Percentiles rank a stretch among this genome's conserved stretches.
Conservation (phyloP, 2,329 filamentous ascomycete species). For the Hymenoscyphus albidus region DNA sequence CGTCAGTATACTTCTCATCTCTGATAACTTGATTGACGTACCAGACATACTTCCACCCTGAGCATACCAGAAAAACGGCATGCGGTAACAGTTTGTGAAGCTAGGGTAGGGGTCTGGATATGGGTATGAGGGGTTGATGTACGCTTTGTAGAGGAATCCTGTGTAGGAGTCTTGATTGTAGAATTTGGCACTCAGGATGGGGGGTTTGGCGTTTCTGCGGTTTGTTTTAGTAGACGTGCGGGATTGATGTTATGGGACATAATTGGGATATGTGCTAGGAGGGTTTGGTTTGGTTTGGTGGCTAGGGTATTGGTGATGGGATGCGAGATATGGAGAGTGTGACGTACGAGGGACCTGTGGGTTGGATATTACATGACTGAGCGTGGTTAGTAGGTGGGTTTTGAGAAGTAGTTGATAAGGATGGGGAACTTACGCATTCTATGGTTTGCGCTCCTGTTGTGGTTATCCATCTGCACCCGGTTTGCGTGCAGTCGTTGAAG, state of each 20-base stretch:
- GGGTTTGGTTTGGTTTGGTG: neutral
- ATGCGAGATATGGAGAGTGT: neutral
- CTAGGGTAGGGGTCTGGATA: neutral
- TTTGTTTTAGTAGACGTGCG: neutral
- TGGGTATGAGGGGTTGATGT: neutral
- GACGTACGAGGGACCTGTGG: neutral
- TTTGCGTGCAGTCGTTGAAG: neutral
- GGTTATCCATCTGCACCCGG: neutral
- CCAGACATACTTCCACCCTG: neutral
- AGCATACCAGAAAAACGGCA: neutral
- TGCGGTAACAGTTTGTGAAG: neutral
- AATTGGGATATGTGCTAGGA: neutral
- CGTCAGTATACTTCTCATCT: no score
- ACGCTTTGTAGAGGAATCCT: neutral
- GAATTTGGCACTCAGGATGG: neutral
- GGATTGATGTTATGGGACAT: neutral
- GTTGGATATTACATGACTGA: neutral
- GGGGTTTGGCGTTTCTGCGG: neutral
- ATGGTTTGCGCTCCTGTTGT: neutral
- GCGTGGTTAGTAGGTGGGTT: neutral
- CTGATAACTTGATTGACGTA: neutral
- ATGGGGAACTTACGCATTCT: neutral
- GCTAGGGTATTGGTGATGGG: neutral
- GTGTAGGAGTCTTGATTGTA: neutral
- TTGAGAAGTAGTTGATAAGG: neutral